Evolutionary conservation across 306 rosid genomes (phyloP).

Genomic region (Aeschynomene evenia): DNA sequence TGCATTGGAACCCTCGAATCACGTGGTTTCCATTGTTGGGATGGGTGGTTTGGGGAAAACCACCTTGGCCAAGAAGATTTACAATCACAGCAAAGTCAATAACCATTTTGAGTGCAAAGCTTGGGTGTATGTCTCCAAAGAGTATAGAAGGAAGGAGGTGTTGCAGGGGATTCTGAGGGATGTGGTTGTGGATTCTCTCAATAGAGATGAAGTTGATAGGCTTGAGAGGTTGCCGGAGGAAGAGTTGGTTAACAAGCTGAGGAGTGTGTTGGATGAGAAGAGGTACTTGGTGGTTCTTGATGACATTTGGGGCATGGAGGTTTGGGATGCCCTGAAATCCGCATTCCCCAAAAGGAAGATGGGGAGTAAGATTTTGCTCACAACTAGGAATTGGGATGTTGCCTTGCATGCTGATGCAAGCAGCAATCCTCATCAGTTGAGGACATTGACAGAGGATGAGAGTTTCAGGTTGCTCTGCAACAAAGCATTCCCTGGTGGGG

Average conservation of each 20-base stretch:
- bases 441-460: slow-evolving; percentile 32
- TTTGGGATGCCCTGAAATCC: slow-evolving; percentile 35
- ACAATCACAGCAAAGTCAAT: slow-evolving; percentile 6
- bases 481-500: slow-evolving; percentile 38
- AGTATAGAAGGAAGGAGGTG: slow-evolving; percentile 41
- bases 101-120: slow-evolving; percentile 40
- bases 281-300: slow-evolving; percentile 44
- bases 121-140: slow-evolving; percentile 49
- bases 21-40: slow-evolving; percentile 46
- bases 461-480: slow-evolving; percentile 39
- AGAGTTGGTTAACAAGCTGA: slow-evolving; percentile 33
- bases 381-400: slow-evolving; percentile 42
- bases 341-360: slow-evolving; percentile 38
- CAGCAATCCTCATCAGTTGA: slow-evolving; percentile 36
- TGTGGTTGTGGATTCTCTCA: slow-evolving; percentile 30
- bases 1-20: slow-evolving; percentile 7
- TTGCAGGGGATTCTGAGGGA: slow-evolving; percentile 35
- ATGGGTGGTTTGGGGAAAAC: slow-evolving; percentile 54
- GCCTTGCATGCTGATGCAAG: slow-evolving; percentile 41
- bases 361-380: slow-evolving; percentile 41
- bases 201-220: slow-evolving; percentile 1
- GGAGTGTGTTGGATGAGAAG: slow-evolving; percentile 34
- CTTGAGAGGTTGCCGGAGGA: slow-evolving; percentile 26
- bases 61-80: slow-evolving; percentile 40
- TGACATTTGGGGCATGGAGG: slow-evolving; percentile 47